Evolutionary conservation across 129 eudicot genomes (phyloP).

Genomic region (Escallonia herrerae): DNA sequence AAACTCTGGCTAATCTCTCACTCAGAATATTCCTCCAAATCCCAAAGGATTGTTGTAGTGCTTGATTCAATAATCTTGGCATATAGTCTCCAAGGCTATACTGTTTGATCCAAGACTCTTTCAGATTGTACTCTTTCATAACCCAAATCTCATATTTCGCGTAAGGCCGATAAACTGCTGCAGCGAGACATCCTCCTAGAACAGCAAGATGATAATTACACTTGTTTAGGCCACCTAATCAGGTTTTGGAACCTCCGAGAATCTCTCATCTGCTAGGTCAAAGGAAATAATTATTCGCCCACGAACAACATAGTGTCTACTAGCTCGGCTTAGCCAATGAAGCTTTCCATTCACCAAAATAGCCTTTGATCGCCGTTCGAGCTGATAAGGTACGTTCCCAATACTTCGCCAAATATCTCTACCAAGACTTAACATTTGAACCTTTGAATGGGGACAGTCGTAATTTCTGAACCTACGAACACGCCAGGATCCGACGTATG

Average conservation of each 20-base stretch:
- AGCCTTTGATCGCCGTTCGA: conserved; percentile 22
- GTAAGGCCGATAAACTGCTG: conserved; percentile 12
- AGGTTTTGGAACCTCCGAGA: conserved; percentile 36
- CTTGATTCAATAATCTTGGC: neutral
- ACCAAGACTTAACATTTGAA: neutral
- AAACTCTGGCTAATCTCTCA: neutral
- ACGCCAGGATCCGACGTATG: neutral
- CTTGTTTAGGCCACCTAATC: conserved; percentile 15
- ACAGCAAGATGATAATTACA: conserved; percentile 36
- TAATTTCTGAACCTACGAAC: neutral
- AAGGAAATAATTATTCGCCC: conserved; percentile 29
- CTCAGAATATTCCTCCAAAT: conserved; percentile 12
- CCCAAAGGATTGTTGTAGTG: neutral
- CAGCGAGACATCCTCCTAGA: conserved; percentile 36
- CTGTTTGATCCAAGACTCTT: conserved; percentile 45
- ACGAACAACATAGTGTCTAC: conserved; percentile 11
- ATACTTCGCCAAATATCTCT: conserved; percentile 34
- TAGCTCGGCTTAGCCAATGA: conserved; percentile 37
- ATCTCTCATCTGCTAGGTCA: conserved; percentile 47
- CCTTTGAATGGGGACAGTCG: neutral
- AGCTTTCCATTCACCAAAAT: conserved; percentile 35
- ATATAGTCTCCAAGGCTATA: conserved; percentile 18
- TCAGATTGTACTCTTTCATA: conserved; percentile 29
- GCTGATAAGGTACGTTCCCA: conserved; percentile 41
- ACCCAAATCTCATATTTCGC: conserved; percentile 51